Conservation (phyloP, 306 rosid species). For the Canavalia gladiata region DNA sequence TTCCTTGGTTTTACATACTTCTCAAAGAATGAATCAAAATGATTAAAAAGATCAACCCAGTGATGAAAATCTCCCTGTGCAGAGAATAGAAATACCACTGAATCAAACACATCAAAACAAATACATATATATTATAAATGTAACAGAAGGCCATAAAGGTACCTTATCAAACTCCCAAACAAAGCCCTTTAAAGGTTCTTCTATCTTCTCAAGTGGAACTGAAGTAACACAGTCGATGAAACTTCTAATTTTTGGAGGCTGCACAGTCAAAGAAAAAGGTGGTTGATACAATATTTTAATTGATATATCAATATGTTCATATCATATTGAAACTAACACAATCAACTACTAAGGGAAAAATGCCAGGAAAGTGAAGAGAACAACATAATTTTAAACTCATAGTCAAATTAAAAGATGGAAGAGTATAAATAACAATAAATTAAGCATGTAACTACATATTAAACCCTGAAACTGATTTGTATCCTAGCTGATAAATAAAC, state of each 20-base stretch:
- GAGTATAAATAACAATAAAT: conserved; percentile 18
- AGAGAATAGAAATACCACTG: conserved; percentile 48
- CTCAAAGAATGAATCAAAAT: conserved; percentile 98
- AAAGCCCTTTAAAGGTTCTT: conserved; percentile 84
- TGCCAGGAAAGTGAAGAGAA: neutral
- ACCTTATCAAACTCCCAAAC: conserved; percentile 98
- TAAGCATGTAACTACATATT: neutral
- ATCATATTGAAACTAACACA: conserved; percentile 8
- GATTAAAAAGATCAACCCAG: conserved; percentile 96
- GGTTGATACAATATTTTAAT: conserved; percentile 35
- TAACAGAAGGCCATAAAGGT: conserved; percentile 46
- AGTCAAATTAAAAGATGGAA: conserved; percentile 3
- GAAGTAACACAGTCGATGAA: conserved; percentile 82
- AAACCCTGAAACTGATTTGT: conserved; percentile 28
- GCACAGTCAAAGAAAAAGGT: conserved; percentile 52
- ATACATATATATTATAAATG: neutral
- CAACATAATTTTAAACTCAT: neutral
- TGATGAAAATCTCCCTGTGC: conserved; percentile 99
- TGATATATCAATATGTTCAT: conserved; percentile 22
- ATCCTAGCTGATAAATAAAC: conserved; percentile 14
- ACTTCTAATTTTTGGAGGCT: conserved; percentile 93
- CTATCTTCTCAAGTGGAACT: conserved; percentile 88
- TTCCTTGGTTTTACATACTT: conserved; percentile 89
- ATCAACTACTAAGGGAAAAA: conserved; percentile 7
- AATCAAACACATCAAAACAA: conserved; percentile 51